Conservation (phyloP, 2,329 filamentous ascomycete species). For the Cladobotryum mycophilum region DNA sequence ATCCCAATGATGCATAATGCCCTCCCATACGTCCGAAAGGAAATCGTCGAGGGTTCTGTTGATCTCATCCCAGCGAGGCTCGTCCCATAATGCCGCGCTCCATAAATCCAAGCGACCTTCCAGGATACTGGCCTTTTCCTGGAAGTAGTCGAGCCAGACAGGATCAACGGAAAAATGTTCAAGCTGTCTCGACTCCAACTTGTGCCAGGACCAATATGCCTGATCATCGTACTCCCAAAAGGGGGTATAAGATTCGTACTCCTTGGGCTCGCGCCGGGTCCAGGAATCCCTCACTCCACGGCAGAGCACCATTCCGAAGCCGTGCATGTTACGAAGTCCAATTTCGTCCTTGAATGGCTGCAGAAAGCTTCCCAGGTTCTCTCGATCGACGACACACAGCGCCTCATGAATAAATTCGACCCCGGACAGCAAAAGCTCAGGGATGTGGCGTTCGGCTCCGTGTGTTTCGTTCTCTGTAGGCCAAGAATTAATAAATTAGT, state of each 20-base stretch:
- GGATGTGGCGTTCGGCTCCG: constrained; percentile 9
- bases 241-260: constrained; percentile 4
- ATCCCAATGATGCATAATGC: not conserved
- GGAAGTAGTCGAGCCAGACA: constrained; percentile 2
- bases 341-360: not conserved
- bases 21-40: constrained; percentile 1
- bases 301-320: constrained; percentile 11
- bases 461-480: not conserved
- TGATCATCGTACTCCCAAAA: constrained; percentile 1
- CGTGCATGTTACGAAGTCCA: not conserved
- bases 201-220: constrained; percentile 8
- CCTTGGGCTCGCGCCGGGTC: constrained; percentile 4
- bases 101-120: constrained; percentile 13
- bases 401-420: constrained; percentile 9
- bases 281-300: constrained; percentile 7
- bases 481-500: not conserved
- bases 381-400: not conserved
- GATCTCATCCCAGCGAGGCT: constrained; percentile 10
- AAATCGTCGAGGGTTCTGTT: not conserved
- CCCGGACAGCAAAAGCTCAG: constrained; percentile 5
- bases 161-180: not conserved
- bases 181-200: constrained; percentile 4
- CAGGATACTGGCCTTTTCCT: not conserved
- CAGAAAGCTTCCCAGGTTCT: constrained; percentile 1
- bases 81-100: constrained; percentile 12